Percentiles rank a stretch among this genome's conserved stretches.
These are phyloP conservation scores for Yamadazyma laniorum DNA, from an alignment of 805 yeast genomes.

Conservation along the genomic window DNA sequence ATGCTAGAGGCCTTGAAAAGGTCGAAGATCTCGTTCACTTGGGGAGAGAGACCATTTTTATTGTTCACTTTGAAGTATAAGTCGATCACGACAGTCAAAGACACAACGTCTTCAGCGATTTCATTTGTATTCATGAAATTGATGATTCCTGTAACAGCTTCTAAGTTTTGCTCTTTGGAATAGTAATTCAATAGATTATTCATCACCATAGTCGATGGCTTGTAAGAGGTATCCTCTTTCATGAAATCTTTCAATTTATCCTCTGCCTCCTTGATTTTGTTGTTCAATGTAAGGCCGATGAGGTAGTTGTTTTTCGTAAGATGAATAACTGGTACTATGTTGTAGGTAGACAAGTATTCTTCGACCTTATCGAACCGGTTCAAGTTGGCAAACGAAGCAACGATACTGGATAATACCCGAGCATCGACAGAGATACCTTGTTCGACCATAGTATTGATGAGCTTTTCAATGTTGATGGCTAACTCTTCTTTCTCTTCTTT, in stretches of 20 bases:
- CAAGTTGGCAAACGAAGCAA: constrained; percentile 47
- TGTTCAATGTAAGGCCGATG: constrained; percentile 42
- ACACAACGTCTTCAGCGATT: constrained; percentile 57
- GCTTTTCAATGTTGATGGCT: constrained; percentile 23
- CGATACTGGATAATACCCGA: constrained; percentile 46
- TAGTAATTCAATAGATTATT: constrained; percentile 50
- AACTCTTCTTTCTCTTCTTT: constrained; percentile 26
- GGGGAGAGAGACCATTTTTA: constrained; percentile 43
- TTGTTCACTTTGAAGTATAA: constrained; percentile 46
- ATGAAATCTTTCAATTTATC: constrained; percentile 36
- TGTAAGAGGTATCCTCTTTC: constrained; percentile 28
- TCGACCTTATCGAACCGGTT: constrained; percentile 43
- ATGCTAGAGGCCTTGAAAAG: constrained; percentile 34
- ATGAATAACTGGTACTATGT: constrained; percentile 32
- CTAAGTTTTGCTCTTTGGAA: constrained; percentile 38
- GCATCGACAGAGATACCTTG: constrained; percentile 41
- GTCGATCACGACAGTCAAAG: constrained; percentile 60
- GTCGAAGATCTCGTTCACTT: constrained; percentile 38
- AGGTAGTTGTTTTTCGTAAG: constrained; percentile 45
- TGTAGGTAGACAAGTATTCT: constrained; percentile 30
- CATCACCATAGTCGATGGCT: constrained; percentile 49
- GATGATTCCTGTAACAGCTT: constrained; percentile 49
- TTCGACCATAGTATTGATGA: constrained; percentile 28
- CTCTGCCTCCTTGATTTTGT: constrained; percentile 46
- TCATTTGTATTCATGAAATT: constrained; percentile 40